Conservation (phyloP, 2,329 filamentous ascomycete genomes). For the Metarhizium album region DNA sequence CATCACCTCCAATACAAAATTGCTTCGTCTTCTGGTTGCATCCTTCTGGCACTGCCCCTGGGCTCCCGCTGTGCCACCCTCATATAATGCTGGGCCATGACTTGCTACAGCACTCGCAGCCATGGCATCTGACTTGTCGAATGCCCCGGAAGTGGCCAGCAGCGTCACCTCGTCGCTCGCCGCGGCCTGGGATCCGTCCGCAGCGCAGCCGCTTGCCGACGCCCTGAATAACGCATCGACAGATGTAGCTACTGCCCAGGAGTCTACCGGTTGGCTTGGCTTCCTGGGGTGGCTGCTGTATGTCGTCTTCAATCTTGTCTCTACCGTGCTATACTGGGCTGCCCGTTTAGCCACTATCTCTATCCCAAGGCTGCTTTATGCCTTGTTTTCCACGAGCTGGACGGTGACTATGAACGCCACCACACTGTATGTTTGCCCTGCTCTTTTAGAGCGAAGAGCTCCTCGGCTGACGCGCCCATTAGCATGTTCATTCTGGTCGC, state of each 20-base stretch:
- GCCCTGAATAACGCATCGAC: slow-evolving; percentile 25
- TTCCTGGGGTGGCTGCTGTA: slow-evolving; percentile 45
- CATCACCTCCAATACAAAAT: slow-evolving; percentile 8
- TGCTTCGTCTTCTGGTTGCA: slow-evolving; percentile 3
- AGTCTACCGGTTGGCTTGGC: slow-evolving; percentile 45
- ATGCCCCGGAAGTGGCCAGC: slow-evolving; percentile 23
- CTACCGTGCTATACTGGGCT: slow-evolving; percentile 60
- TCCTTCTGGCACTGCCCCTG: slow-evolving; percentile 5
- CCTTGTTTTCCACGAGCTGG: slow-evolving; percentile 79
- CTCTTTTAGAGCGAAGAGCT: not conserved
- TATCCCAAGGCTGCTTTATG: slow-evolving; percentile 80
- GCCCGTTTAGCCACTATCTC: slow-evolving; percentile 83
- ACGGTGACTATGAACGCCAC: slow-evolving; percentile 99
- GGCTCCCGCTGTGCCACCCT: slow-evolving; percentile 14
- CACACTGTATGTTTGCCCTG: slow-evolving; percentile 55
- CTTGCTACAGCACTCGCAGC: slow-evolving; percentile 20
- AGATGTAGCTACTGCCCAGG: slow-evolving; percentile 23
- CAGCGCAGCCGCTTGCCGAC: slow-evolving; percentile 22
- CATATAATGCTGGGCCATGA: slow-evolving; percentile 26
- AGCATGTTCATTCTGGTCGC: slow-evolving; percentile 68
- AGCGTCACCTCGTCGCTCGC: slow-evolving; percentile 22
- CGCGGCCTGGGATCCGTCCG: slow-evolving; percentile 20
- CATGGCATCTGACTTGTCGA: slow-evolving; percentile 32
- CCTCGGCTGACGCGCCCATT: slow-evolving; percentile 10
- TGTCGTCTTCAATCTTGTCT: slow-evolving; percentile 42